Conservation (phyloP, 1,284 basidiomycete genomes). For the Trichosporon sp. region DNA sequence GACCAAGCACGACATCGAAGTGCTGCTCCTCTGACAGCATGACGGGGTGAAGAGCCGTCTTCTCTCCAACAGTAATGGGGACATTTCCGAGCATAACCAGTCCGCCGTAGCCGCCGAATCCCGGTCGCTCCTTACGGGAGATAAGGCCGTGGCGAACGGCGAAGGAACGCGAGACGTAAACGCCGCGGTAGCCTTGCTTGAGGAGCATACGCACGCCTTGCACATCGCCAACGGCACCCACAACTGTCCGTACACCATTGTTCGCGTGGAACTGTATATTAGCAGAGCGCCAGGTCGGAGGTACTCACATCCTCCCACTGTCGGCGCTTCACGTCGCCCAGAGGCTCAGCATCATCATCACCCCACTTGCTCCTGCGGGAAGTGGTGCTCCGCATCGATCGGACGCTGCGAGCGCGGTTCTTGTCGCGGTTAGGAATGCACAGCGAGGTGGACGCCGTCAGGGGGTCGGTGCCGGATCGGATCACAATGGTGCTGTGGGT, state of each 20-base stretch:
- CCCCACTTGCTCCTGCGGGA: conserved; percentile 50
- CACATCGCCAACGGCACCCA: conserved; percentile 87
- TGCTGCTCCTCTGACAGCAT: conserved; percentile 88
- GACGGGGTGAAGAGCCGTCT: conserved; percentile 60
- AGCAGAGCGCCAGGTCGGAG: background rate
- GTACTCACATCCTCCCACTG: conserved; percentile 48
- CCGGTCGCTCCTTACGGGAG: conserved; percentile 61
- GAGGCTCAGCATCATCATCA: conserved; percentile 50
- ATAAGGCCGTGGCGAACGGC: conserved; percentile 88
- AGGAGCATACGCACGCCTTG: conserved; percentile 88
- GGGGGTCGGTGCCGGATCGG: conserved; percentile 11
- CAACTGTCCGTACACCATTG: conserved; percentile 90
- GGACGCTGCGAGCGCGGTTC: conserved; percentile 30
- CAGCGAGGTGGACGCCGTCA: conserved; percentile 25
- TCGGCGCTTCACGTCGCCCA: conserved; percentile 46
- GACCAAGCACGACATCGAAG: conserved; percentile 93
- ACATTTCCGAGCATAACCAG: conserved; percentile 69
- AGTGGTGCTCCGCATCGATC: conserved; percentile 33
- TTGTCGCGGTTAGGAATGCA: conserved; percentile 29
- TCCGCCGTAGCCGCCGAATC: conserved; percentile 53
- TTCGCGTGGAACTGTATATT: conserved; percentile 69
- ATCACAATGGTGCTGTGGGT: conserved; percentile 12
- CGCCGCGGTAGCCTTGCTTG: conserved; percentile 89
- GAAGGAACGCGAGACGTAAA: conserved; percentile 93
- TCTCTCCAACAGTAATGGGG: conserved; percentile 63